Evolutionary conservation across 371 early-diverging fungal genomes (phyloP).

Genomic region (Syncephalastrum racemosum): DNA sequence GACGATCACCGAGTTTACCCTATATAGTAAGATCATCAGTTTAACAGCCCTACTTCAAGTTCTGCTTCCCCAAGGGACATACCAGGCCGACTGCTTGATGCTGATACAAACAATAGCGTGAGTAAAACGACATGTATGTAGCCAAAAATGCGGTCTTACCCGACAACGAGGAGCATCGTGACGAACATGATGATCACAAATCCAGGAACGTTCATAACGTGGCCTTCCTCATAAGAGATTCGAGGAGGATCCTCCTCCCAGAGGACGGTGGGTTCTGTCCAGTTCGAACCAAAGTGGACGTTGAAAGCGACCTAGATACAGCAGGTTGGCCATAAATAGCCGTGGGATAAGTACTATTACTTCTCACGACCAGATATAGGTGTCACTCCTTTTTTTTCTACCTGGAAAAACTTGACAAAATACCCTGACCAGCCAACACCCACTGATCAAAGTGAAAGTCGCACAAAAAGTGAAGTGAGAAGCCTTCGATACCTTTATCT

Average conservation of each 20-base stretch:
- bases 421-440: constrained; percentile 82
- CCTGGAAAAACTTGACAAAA: constrained; percentile 62
- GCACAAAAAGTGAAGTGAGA: background rate
- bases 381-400: no score
- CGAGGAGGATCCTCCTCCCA: constrained; percentile 49
- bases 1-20: constrained; percentile 72
- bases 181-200: constrained; percentile 62
- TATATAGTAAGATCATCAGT: background rate
- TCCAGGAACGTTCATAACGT: constrained; percentile 76
- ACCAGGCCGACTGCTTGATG: background rate
- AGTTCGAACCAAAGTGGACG: constrained; percentile 40
- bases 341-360: no score
- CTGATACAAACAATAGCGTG: background rate
- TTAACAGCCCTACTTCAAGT: no score
- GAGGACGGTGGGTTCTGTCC: constrained; percentile 64
- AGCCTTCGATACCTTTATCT: background rate
- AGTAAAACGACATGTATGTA: background rate
- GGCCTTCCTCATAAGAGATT: constrained; percentile 45
- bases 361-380: no score
- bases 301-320: constrained; percentile 46
- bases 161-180: constrained; percentile 60
- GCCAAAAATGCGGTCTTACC: constrained; percentile 32
- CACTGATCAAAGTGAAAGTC: constrained; percentile 11
- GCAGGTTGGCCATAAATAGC: no score
- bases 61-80: no score